Base-by-base conservation (phyloP, 371 early-diverging fungal genomes). In the Blastocladiella emersonii region DNA sequence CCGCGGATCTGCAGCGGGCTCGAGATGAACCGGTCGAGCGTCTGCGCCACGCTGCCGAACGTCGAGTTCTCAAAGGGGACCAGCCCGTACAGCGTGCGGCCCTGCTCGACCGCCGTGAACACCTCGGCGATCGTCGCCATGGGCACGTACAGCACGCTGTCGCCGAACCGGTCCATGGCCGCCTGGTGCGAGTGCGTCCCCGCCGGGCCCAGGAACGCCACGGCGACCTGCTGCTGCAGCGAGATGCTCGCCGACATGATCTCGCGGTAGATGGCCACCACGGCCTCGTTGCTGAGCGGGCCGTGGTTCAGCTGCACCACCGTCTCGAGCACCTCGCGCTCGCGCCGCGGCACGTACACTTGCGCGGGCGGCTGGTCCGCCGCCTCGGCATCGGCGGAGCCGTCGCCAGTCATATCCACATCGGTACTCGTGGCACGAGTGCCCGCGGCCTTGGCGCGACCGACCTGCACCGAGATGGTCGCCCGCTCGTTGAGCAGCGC, bases 11-110 rank as follows among this genome's bases (percentile, higher is more conserved):
- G 66, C 34, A 73, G 44, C 17, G 61, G 35, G 8, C 81, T 78
- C 55, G 73, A 71, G 49, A 85, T 76, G 64, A 90, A 87, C 59
- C 78, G 71, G 68, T 95, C 93, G 35, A 95, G 70, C 0, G 95
- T 87, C 60, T 88, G 84, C 12, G 84, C 81, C 1, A 95, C 95
- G 5, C 83, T 79, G 35, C 95, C 95, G 69, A 83, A 85, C 12
- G 87, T 87, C 17, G 92, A 93, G 72, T 96, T 96, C 70, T 96
- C 97, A 71, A 92, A 90, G 17, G 97, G 97, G 0, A 96, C 86
- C 49, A 94, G 74, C n/a, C 93, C 95, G 67, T 92, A 93, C 25
- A 88, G 87, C 10, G 84, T 76, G 44, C 78, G 80, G 25, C 87
- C 87, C 13, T 80, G 80, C 67, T 86, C 89, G 3, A 91, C 89